phyloP scores from a whole-genome alignment of 441 rosid species.

The Erodium texanum region DNA sequence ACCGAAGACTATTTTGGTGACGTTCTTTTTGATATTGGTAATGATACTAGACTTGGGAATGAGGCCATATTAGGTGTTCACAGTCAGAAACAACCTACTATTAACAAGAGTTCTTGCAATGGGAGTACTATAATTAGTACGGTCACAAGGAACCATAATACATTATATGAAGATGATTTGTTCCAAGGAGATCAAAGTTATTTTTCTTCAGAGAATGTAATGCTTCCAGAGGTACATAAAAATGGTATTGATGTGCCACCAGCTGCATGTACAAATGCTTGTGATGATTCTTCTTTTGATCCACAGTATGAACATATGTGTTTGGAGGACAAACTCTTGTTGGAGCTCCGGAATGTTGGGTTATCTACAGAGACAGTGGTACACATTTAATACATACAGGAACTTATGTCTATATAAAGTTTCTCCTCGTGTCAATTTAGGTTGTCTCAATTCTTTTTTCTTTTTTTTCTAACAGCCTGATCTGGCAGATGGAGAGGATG shows the following conservation, averaged over 20 bases:
- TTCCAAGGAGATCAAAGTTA: constrained; percentile 53
- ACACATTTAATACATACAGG: constrained; percentile 19
- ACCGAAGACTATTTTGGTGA: too few species aligned
- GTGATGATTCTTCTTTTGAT: constrained; percentile 27
- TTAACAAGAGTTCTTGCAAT: constrained; percentile 52
- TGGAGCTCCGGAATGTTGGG: constrained; percentile 85
- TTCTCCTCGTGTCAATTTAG: not conserved
- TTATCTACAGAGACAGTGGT: constrained; percentile 77
- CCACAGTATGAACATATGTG: constrained; percentile 56
- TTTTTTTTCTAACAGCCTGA: constrained; percentile 57
- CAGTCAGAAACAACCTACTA: constrained; percentile 42
- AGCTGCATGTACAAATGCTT: too few species aligned
- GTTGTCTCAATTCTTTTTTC: not conserved
- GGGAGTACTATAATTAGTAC: constrained; percentile 50
- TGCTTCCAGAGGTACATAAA: constrained; percentile 26
- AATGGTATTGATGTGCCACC: constrained; percentile 36
- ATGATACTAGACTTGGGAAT: constrained; percentile 57
- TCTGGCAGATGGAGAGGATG: constrained; percentile 72
- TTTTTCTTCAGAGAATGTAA: constrained; percentile 42
- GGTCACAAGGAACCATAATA: constrained; percentile 37
- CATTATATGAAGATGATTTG: constrained; percentile 19
- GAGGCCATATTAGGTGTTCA: constrained; percentile 57
- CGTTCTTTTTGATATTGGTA: constrained; percentile 21
- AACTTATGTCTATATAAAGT: not conserved
- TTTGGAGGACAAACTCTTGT: constrained; percentile 62